Conservation (phyloP, 768 basidiomycete species). For the Pulveroboletus sp. region DNA sequence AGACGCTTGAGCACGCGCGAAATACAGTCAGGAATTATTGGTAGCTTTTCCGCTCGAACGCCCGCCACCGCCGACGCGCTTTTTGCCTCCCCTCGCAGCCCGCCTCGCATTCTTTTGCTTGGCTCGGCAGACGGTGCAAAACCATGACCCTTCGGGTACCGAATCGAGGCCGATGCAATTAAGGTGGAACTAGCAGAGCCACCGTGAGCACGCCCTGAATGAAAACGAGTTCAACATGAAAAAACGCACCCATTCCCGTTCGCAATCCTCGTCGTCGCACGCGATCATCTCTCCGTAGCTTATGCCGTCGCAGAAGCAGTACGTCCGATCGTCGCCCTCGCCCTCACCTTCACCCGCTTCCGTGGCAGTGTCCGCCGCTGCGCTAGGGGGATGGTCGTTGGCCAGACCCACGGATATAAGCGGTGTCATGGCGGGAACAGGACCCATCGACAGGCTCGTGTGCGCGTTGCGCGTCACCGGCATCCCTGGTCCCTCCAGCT, state of each 20-base stretch:
- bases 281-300: slow-evolving; percentile 96
- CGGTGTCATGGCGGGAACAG: slow-evolving; percentile 24
- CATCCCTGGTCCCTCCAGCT: slow-evolving; percentile 77
- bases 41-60: slow-evolving; percentile 30
- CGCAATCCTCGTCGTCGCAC: slow-evolving; percentile 79
- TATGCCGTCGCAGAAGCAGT: slow-evolving; percentile 81
- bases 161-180: slow-evolving; percentile 64
- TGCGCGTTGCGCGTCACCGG: slow-evolving; percentile 51
- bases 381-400: slow-evolving; percentile 33
- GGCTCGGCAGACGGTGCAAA: slow-evolving; percentile 60
- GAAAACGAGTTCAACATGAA: slow-evolving; percentile 5
- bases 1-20: neutral
- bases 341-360: slow-evolving; percentile 53
- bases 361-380: slow-evolving; percentile 37
- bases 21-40: slow-evolving; percentile 30
- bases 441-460: slow-evolving; percentile 20
- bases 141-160: slow-evolving; percentile 72
- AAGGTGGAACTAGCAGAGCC: slow-evolving; percentile 65
- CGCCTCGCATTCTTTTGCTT: slow-evolving; percentile 51
- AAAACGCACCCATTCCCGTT: slow-evolving; percentile 80
- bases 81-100: slow-evolving; percentile 50
- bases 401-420: slow-evolving; percentile 24
- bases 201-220: slow-evolving; percentile 8
- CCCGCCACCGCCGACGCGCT: slow-evolving; percentile 38
- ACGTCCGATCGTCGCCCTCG: slow-evolving; percentile 56